Evolutionary conservation across 1,284 basidiomycete species (phyloP), one percentile per base, ranked within the genome.

Genomic region (Boletus austroedulis): DNA sequence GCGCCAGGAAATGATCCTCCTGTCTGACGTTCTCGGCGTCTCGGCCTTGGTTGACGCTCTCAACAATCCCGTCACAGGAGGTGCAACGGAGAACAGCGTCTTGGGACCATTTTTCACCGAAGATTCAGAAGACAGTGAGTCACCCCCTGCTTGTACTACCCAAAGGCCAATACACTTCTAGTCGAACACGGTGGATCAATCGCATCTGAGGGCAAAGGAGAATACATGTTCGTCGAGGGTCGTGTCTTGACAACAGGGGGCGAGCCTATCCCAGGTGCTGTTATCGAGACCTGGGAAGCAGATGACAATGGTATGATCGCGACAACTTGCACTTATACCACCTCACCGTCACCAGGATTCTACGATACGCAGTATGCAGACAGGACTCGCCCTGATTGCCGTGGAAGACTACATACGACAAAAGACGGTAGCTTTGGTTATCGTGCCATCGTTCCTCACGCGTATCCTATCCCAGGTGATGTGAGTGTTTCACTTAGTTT

Each of bases 211-310:
- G 89, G 86, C 59, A 92, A 90, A 72, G 92, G 92, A 40, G 83
- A 90, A 10, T 89, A 90, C 67, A 79, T 95, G 82, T 91, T 82
- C 64, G 87, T 94, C 55, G 81, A 90, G 66, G 92, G 92, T 3
- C 80, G 78, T 3, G 80, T 94, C 3, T 67, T 82, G 36, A 80
- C 86, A 65, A 84, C 82, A 1, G 74, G 82, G 34, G 92, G 92
- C 28, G 78, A 82, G n/a, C 86, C 88, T 2, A 80, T 94, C 51
- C 67, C 83, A 6, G 77, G 79, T 60, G 88, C 87, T 2, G 68
- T 80, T 34, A 88, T 94, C 60, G 89, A 94, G 58, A 93, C 90
- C 17, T 94, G 91, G 93, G 92, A 94, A 74, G 86, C 91, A n/a
- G 92, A 94, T 69, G 80, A 79, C 6, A 68, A 82, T 58, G 89